Base-by-base conservation (phyloP, 345 rosid genomes). In the Arabis hirsuta region DNA sequence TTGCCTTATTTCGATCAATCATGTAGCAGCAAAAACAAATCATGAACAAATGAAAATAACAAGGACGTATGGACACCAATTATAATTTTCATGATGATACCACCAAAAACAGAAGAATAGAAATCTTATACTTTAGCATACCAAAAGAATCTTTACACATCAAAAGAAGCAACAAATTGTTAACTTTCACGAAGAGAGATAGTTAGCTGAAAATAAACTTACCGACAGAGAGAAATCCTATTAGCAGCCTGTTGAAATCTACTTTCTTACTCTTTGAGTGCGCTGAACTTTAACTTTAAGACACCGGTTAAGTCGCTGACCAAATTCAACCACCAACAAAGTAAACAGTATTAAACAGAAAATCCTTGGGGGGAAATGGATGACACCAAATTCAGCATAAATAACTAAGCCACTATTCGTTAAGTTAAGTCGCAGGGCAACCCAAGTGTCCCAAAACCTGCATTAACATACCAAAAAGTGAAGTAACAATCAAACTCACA, bases 201-300 rank as follows among this genome's bases (percentile, higher is more conserved):
- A 64, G 20, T 61, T 73, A 64, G 71, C 67, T 38, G 63, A 72
- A 72, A 55, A 77, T 20, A 70, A 64, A 79, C 94, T 83, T 82
- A 85, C 91, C 88, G 57, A 68, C 8, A 68, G 60, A 48, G 68
- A 71, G 65, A 29, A 78, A 67, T 65, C 76, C 78, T 77, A 78
- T 76, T 64, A 50, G 85, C 76, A 82, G 76, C 67, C 84, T 81
- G 81, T 83, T 73, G 87, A 72, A 60, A 72, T 72, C 86, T 86
- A 81, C 60, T 72, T 67, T 79, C 65, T 82, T 81, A 78, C 82
- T 81, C 74, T 69, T 75, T 73, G 74, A 85, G 45, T 69, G 45
- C 71, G 54, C 76, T 11, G 82, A 70, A 70, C 78, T 81, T 81
- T 48, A 78, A 43, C 81, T 80, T 66, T 68, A 46, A 26, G 61